Evolutionary conservation across 1,284 basidiomycete genomes (phyloP).

Genomic region (Trametes versicolor): DNA sequence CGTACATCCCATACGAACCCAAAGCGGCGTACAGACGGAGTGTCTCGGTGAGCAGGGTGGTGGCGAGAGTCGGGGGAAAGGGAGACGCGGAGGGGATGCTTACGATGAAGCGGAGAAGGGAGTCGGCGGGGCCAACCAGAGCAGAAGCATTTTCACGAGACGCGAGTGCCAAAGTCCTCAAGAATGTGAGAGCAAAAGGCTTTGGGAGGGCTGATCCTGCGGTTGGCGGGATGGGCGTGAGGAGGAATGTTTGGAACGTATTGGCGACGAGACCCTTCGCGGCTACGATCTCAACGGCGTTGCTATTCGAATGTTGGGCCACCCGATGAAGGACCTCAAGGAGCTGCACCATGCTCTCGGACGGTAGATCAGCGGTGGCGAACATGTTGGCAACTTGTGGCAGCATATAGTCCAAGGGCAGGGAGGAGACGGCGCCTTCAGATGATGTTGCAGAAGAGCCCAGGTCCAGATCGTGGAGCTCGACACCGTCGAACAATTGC

Average conservation of each 20-base stretch:
- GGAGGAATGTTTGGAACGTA: conserved; percentile 65
- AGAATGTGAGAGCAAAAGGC: conserved; percentile 65
- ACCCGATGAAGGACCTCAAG: conserved; percentile 71
- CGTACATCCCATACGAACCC: conserved; percentile 82
- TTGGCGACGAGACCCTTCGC: conserved; percentile 64
- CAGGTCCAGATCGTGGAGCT: conserved; percentile 50
- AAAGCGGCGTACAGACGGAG: conserved; percentile 75
- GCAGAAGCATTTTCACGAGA: conserved; percentile 74
- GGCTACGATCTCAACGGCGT: conserved; percentile 63
- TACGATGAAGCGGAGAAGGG: conserved; percentile 81
- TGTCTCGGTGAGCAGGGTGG: conserved; percentile 62
- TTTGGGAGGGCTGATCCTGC: conserved; percentile 52
- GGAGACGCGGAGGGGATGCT: conserved; percentile 64
- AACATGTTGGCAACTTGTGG: conserved; percentile 57
- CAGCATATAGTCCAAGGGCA: conserved; percentile 66
- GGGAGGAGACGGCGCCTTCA: conserved; percentile 46
- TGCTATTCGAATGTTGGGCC: conserved; percentile 61
- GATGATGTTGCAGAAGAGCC: conserved; percentile 21
- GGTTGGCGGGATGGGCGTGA: conserved; percentile 56
- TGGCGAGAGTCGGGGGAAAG: conserved; percentile 54
- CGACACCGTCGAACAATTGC: conserved; percentile 57
- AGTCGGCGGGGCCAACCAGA: conserved; percentile 66
- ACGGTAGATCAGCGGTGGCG: conserved; percentile 53
- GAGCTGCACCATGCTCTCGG: conserved; percentile 64
- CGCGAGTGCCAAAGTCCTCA: conserved; percentile 68